A percentile compares a stretch with the other conserved stretches of the same genome.
Conservation (phyloP, 345 rosid species). For the Gossypium herbaceum region DNA sequence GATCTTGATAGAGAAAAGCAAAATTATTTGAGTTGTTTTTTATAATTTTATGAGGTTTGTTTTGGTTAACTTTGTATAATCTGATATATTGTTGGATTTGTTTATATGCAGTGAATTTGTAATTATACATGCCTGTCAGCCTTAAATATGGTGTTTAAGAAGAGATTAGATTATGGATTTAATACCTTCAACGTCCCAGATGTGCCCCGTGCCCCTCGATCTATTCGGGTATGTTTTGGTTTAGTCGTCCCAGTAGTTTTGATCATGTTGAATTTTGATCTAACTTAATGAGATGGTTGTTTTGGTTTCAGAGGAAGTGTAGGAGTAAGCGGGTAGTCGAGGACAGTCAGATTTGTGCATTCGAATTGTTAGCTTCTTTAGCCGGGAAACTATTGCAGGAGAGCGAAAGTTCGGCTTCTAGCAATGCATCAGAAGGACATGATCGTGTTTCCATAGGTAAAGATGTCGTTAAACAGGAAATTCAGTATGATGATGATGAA, state of each 20-base stretch:
- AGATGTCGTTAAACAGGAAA: slow-evolving; percentile 35
- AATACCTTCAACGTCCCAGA: slow-evolving; percentile 48
- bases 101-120: slow-evolving; percentile 29
- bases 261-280: slow-evolving; percentile 8
- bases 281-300: slow-evolving; percentile 20
- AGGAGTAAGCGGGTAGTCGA: slow-evolving; percentile 35
- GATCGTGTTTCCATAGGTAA: slow-evolving; percentile 35
- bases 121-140: slow-evolving; percentile 30
- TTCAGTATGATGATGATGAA: slow-evolving; percentile 30
- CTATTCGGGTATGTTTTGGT: slow-evolving; percentile 53
- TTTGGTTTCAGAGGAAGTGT: slow-evolving; percentile 48
- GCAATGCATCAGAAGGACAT: slow-evolving; percentile 59
- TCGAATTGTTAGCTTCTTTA: slow-evolving; percentile 84
- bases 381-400: slow-evolving; percentile 83
- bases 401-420: slow-evolving; percentile 75
- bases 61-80: background rate
- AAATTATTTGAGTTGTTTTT: background rate
- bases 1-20: slow-evolving; percentile 1
- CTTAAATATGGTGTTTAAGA: slow-evolving; percentile 74
- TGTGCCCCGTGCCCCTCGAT: slow-evolving; percentile 87
- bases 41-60: background rate
- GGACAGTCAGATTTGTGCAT: slow-evolving; percentile 50
- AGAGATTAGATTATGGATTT: slow-evolving; percentile 52
- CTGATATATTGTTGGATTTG: slow-evolving; percentile 20
- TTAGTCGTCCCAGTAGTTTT: background rate